phyloP scores from a whole-genome alignment of 495 filamentous ascomycete species.

The Aspergillus avenaceus region DNA sequence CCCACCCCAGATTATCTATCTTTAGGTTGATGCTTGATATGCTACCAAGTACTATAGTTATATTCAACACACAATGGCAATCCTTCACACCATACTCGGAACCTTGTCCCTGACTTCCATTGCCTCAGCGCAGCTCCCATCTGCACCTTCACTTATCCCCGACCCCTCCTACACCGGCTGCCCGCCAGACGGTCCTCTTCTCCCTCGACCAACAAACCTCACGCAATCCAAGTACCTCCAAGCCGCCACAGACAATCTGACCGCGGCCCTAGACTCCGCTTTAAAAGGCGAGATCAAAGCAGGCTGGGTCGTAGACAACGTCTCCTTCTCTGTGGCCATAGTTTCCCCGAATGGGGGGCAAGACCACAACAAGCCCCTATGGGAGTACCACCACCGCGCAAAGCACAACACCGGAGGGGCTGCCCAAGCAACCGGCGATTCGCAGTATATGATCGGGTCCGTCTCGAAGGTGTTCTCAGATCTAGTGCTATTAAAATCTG shows the following conservation, averaged over 20 bases:
- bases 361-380: conserved; percentile 3
- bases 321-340: conserved; percentile 10
- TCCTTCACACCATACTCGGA: neutral
- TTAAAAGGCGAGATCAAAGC: conserved; percentile 9
- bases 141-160: conserved; percentile 1
- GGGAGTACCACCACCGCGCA: conserved; percentile 18
- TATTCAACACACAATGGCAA: neutral
- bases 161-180: conserved; percentile 5
- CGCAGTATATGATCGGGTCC: conserved; percentile 16
- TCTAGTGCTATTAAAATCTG: conserved; percentile 12
- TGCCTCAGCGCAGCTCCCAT: conserved; percentile 5
- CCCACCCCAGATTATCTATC: no score
- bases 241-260: conserved; percentile 3
- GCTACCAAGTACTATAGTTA: no score
- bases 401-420: conserved; percentile 4
- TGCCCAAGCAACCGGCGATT: neutral
- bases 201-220: conserved; percentile 13
- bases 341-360: conserved; percentile 6
- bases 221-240: conserved; percentile 2
- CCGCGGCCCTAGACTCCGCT: conserved; percentile 4
- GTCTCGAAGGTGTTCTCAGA: conserved; percentile 15
- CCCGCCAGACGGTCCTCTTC: conserved; percentile 9
- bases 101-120: neutral
- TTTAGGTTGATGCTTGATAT: no score
- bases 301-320: conserved; percentile 11